Percentiles rank a stretch among this genome's conserved stretches.
Conservation (phyloP, 352 stramenopile species). For the Phytophthora hibernalis region DNA sequence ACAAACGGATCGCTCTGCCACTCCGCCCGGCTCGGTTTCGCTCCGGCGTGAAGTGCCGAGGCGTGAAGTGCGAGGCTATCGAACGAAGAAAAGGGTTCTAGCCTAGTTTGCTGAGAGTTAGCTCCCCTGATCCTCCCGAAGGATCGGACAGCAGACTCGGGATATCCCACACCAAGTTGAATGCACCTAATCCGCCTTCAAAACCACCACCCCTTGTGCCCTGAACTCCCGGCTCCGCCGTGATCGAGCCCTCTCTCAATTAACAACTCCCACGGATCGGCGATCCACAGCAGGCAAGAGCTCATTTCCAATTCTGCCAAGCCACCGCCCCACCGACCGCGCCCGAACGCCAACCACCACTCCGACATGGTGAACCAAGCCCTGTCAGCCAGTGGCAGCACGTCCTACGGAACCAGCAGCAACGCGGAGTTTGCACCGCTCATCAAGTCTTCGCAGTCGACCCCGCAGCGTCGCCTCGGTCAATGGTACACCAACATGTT, state of each 20-base stretch:
- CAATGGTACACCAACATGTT: constrained; percentile 79
- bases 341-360: background rate
- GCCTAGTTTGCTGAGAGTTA: constrained; percentile 5
- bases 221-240: constrained; percentile 7
- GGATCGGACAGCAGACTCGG: constrained; percentile 22
- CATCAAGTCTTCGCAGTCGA: constrained; percentile 38
- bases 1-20: constrained; percentile 25
- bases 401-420: constrained; percentile 21
- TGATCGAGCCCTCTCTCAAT: constrained; percentile 2
- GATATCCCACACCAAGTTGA: constrained; percentile 12
- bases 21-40: constrained; percentile 6
- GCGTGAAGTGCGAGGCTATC: constrained; percentile 24
- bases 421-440: constrained; percentile 25
- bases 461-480: constrained; percentile 40
- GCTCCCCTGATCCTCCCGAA: constrained; percentile 18
- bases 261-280: constrained; percentile 1
- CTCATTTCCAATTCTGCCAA: constrained; percentile 28
- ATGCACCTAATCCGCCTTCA: constrained; percentile 20
- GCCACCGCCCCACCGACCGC: background rate
- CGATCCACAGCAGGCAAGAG: constrained; percentile 16
- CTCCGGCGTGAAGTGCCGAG: background rate
- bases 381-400: constrained; percentile 16
- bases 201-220: constrained; percentile 3
- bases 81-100: constrained; percentile 28
- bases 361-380: constrained; percentile 28